A percentile compares a stretch with the other conserved stretches of the same genome.
These are phyloP conservation scores for Lyophyllum decastes DNA, from an alignment of 768 basidiomycete species.

Conservation along the genomic window DNA sequence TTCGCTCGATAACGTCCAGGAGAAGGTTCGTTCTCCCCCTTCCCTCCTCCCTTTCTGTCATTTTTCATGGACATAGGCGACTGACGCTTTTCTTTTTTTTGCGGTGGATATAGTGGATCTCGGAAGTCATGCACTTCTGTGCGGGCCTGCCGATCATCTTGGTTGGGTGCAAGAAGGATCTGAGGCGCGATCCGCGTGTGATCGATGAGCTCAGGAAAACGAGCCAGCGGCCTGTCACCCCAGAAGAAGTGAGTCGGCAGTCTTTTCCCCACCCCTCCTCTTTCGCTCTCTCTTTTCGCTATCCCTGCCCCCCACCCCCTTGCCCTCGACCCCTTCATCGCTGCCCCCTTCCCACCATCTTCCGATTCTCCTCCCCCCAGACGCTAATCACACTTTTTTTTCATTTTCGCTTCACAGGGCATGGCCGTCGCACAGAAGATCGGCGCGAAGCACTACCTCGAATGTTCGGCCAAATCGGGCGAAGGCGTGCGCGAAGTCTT, in stretches of 20 bases:
- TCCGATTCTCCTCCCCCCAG: too few species aligned
- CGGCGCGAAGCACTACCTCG: constrained; percentile 93
- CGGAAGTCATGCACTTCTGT: constrained; percentile 98
- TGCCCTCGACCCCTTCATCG: not conserved
- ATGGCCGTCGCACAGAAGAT: constrained; percentile 97
- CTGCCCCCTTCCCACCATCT: not conserved
- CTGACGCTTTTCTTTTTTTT: too few species aligned
- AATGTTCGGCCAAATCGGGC: constrained; percentile 95
- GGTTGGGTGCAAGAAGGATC: constrained; percentile 99
- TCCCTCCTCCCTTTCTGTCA: not conserved
- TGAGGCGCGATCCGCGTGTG: constrained; percentile 89
- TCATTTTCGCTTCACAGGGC: constrained; percentile 54
- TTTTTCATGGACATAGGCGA: not conserved
- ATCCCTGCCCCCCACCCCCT: not conserved
- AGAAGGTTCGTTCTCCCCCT: constrained; percentile 74
- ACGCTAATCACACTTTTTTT: not conserved
- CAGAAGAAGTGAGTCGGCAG: constrained; percentile 73
- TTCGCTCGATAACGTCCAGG: constrained; percentile 99
- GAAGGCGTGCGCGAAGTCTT: constrained; percentile 99
- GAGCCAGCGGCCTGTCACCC: constrained; percentile 90
- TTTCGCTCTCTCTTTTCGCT: not conserved
- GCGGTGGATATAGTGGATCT: constrained; percentile 89
- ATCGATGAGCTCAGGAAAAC: constrained; percentile 95
- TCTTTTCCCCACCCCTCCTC: not conserved
- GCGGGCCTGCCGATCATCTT: constrained; percentile 93